phyloP scores from a whole-genome alignment of 2,329 filamentous ascomycete species.

The Trichoderma polysporum region DNA sequence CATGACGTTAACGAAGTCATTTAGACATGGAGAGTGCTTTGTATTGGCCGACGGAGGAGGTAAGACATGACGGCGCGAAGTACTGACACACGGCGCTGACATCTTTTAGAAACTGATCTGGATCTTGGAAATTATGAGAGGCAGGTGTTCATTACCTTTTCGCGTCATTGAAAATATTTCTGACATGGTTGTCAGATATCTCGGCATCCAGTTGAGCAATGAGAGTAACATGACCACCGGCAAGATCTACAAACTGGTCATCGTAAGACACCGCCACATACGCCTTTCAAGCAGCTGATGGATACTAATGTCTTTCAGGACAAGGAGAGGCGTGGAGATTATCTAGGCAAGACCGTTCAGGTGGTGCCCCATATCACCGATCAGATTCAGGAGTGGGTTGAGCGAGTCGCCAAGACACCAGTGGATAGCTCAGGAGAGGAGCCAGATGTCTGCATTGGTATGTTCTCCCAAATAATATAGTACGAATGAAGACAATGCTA shows the following conservation, averaged over 20 bases:
- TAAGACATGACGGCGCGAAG: background rate
- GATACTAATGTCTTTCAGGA: background rate
- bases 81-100: background rate
- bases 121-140: conserved; percentile 60
- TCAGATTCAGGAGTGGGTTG: conserved; percentile 89
- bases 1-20: conserved; percentile 15
- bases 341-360: conserved; percentile 85
- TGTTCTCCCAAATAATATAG: conserved; percentile 33
- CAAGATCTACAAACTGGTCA: conserved; percentile 90
- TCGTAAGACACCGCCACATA: conserved; percentile 60
- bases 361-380: conserved; percentile 91
- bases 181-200: conserved; percentile 49
- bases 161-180: background rate
- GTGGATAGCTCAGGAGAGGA: conserved; percentile 80
- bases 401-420: conserved; percentile 78
- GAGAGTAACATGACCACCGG: conserved; percentile 98
- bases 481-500: conserved; percentile 8
- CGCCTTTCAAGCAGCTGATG: background rate
- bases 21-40: conserved; percentile 82
- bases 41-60: conserved; percentile 77
- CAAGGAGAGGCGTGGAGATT: conserved; percentile 56
- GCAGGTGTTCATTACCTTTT: conserved; percentile 23
- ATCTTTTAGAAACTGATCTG: conserved; percentile 39
- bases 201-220: conserved; percentile 75
- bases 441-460: conserved; percentile 90